A percentile compares a stretch with the other conserved stretches of the same genome.
Conservation (phyloP, 495 filamentous ascomycete species). For the Bacidia rubella region DNA sequence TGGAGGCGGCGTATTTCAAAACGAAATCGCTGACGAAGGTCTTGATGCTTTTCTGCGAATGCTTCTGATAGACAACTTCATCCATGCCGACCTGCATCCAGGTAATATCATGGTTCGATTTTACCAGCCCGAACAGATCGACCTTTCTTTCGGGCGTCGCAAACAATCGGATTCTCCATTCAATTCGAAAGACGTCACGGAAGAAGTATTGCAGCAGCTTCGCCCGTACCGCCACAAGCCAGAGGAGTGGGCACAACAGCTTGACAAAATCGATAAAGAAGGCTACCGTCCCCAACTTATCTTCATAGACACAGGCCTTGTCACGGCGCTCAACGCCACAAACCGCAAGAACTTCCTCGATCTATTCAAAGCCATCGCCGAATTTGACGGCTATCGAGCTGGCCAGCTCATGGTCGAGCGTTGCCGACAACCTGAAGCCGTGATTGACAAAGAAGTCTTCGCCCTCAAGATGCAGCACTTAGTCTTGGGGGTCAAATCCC, state of each 20-base stretch:
- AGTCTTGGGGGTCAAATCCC: slow-evolving; percentile 74
- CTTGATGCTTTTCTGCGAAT: slow-evolving; percentile 97
- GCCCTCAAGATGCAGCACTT: slow-evolving; percentile 94
- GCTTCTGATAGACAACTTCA: slow-evolving; percentile 95
- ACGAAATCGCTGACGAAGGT: slow-evolving; percentile 89
- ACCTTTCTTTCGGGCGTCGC: slow-evolving; percentile 41
- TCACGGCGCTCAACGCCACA: slow-evolving; percentile 76
- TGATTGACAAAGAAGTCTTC: slow-evolving; percentile 79
- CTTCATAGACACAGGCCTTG: slow-evolving; percentile 95
- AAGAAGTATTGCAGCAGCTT: slow-evolving; percentile 66
- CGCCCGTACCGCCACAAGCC: slow-evolving; percentile 54
- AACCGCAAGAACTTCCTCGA: slow-evolving; percentile 91
- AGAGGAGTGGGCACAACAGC: slow-evolving; percentile 55
- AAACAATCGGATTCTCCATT: slow-evolving; percentile 35
- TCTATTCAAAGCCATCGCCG: slow-evolving; percentile 87
- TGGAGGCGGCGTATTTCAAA: slow-evolving; percentile 84
- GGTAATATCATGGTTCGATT: slow-evolving; percentile 99
- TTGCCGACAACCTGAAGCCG: slow-evolving; percentile 77
- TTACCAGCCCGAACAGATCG: slow-evolving; percentile 66
- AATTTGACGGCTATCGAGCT: slow-evolving; percentile 93
- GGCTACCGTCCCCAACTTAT: slow-evolving; percentile 90
- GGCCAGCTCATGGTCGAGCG: slow-evolving; percentile 94
- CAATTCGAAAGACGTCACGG: slow-evolving; percentile 65
- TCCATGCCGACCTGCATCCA: slow-evolving; percentile 96
- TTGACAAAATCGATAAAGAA: slow-evolving; percentile 70